Percentiles rank a stretch among this genome's conserved stretches.
Evolutionary conservation across 2,329 filamentous ascomycete species (phyloP).

Genomic region (Talaromyces piceae): DNA sequence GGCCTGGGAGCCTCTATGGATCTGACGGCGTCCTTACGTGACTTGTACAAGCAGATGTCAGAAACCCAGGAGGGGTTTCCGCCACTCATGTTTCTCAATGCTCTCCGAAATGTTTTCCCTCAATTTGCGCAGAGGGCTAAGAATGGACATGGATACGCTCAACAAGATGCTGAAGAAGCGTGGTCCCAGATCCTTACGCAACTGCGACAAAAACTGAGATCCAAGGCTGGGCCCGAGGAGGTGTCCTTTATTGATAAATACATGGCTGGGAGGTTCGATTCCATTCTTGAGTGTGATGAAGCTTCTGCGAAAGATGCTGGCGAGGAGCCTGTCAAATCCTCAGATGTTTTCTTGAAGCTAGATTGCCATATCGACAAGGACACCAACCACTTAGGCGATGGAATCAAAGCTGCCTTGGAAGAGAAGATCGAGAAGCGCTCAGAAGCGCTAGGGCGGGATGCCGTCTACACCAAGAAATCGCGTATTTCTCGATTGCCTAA

Average conservation of each 20-base stretch:
- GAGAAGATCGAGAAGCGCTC: conserved; percentile 92
- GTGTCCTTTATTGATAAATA: conserved; percentile 82
- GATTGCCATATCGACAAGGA: conserved; percentile 88
- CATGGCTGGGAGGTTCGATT: conserved; percentile 74
- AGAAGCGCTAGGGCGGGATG: conserved; percentile 66
- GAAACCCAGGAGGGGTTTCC: conserved; percentile 81
- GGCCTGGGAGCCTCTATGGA: conserved; percentile 57
- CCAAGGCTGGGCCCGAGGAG: conserved; percentile 47
- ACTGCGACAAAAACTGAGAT: conserved; percentile 67
- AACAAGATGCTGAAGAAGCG: conserved; percentile 96
- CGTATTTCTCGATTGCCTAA: conserved; percentile 84
- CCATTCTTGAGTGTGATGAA: conserved; percentile 76
- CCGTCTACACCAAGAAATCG: conserved; percentile 83
- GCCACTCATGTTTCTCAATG: conserved; percentile 73
- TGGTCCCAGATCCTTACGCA: conserved; percentile 93
- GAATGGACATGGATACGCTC: conserved; percentile 77
- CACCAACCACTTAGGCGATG: conserved; percentile 86
- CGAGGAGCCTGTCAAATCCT: conserved; percentile 60
- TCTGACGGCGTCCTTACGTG: conserved; percentile 67
- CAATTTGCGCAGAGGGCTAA: conserved; percentile 89
- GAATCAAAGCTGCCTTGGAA: conserved; percentile 70
- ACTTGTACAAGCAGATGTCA: conserved; percentile 82
- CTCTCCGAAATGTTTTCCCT: conserved; percentile 71
- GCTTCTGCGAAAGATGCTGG: conserved; percentile 64
- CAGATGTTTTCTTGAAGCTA: conserved; percentile 80